Evolutionary conservation across 2,329 filamentous ascomycete genomes (phyloP).

Genomic region (Nemania diffusa): DNA sequence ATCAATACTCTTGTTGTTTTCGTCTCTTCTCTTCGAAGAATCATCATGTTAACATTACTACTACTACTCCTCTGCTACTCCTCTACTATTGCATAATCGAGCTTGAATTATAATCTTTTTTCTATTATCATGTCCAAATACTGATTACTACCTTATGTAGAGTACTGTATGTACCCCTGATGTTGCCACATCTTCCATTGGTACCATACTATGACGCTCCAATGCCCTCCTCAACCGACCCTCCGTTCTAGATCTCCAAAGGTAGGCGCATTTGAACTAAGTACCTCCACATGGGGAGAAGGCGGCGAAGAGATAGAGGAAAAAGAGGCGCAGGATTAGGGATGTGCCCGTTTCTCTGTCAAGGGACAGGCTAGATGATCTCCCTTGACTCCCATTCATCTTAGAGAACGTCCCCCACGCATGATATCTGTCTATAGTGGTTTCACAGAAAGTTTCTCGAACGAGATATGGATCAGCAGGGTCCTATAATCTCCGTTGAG

Average conservation of each 20-base stretch:
- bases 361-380: conserved; percentile 1
- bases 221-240: neutral
- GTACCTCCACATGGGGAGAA: neutral
- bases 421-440: neutral
- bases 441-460: conserved; percentile 5
- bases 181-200: neutral
- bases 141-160: neutral
- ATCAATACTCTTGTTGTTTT: neutral
- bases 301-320: neutral
- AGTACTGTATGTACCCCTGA: neutral
- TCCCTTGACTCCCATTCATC: neutral
- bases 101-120: too few species aligned
- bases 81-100: neutral
- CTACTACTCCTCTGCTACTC: neutral
- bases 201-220: neutral
- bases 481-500: neutral
- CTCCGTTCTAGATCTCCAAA: neutral
- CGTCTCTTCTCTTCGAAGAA: neutral
- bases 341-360: neutral
- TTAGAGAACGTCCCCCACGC: neutral
- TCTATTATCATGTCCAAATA: too few species aligned
- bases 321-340: neutral
- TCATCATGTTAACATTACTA: neutral
- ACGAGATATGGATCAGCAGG: neutral
- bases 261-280: neutral